Conservation (phyloP, 1,139 yeast genomes). For the Suhomyces choctaworum region DNA sequence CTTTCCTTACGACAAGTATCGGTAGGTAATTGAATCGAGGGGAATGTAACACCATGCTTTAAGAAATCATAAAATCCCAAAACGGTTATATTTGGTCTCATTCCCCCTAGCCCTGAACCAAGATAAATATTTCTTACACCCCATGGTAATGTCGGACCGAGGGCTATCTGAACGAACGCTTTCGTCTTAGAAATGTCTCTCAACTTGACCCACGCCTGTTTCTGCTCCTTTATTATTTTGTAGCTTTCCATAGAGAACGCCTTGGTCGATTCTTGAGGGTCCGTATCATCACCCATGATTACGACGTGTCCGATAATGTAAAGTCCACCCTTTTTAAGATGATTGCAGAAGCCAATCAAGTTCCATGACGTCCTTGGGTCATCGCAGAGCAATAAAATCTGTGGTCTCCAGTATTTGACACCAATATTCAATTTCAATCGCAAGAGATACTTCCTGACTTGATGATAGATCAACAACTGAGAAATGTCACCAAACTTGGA, state of each 20-base stretch:
- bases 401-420: constrained; percentile 98
- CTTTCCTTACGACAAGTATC: constrained; percentile 74
- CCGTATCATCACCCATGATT: constrained; percentile 51
- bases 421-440: constrained; percentile 81
- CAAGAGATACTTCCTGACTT: constrained; percentile 84
- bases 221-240: constrained; percentile 69
- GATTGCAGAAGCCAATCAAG: constrained; percentile 89
- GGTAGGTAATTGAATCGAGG: constrained; percentile 59
- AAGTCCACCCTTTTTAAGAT: constrained; percentile 90
- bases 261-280: constrained; percentile 15
- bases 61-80: constrained; percentile 77
- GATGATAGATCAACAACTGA: constrained; percentile 90
- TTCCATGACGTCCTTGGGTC: constrained; percentile 92
- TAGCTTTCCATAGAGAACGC: constrained; percentile 39
- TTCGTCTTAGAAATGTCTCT: constrained; percentile 77
- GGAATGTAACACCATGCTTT: constrained; percentile 40
- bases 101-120: constrained; percentile 95
- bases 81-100: constrained; percentile 94
- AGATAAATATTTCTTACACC: constrained; percentile 91
- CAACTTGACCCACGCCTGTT: constrained; percentile 78
- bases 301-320: constrained; percentile 91
- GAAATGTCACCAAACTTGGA: constrained; percentile 98
- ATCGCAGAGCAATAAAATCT: constrained; percentile 80
- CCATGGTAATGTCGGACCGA: constrained; percentile 89
- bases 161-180: constrained; percentile 90